A percentile compares a stretch with the other conserved stretches of the same genome.
Evolutionary conservation across 352 stramenopile species (phyloP).

Genomic region (Phytophthora aleatoria): DNA sequence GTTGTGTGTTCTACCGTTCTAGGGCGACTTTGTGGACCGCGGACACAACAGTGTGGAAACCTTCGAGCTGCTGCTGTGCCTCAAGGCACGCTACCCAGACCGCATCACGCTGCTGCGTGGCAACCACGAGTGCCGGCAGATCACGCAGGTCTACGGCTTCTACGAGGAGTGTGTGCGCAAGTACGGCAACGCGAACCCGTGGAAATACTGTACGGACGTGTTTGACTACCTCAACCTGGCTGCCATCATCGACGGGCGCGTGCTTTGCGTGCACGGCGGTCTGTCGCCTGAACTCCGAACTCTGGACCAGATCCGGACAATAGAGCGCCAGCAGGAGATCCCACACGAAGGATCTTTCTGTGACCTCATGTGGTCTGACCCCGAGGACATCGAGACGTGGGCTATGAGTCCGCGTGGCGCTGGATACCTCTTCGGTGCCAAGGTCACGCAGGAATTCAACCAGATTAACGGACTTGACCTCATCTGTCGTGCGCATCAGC

Average conservation of each 20-base stretch:
- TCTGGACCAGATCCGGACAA: conserved; percentile 95
- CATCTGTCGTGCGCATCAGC: conserved; percentile 89
- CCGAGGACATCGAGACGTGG: conserved; percentile 94
- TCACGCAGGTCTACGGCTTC: conserved; percentile 98
- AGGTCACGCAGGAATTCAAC: conserved; percentile 91
- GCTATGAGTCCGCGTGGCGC: conserved; percentile 89
- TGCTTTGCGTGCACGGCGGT: conserved; percentile 95
- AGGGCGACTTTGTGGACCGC: conserved; percentile 92
- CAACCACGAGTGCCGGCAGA: conserved; percentile 94
- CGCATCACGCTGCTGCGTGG: conserved; percentile 88
- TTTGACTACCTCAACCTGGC: conserved; percentile 97
- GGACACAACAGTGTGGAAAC: conserved; percentile 92
- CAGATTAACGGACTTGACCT: conserved; percentile 91
- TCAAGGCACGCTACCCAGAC: conserved; percentile 88
- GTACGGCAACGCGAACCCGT: conserved; percentile 96
- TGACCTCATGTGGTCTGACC: conserved; percentile 99
- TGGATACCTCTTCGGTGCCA: conserved; percentile 87
- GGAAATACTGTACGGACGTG: conserved; percentile 96
- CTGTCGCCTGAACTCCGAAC: conserved; percentile 95
- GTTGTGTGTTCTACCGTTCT: conserved; percentile 13
- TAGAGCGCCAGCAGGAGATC: conserved; percentile 97
- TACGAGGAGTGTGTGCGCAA: conserved; percentile 98
- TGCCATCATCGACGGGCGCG: conserved; percentile 92
- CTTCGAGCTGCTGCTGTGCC: conserved; percentile 87
- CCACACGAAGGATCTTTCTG: conserved; percentile 96